Evolutionary conservation across 352 stramenopile species (phyloP), one percentile per base, ranked within the genome.

Genomic region (Globisporangium abappressorium): DNA sequence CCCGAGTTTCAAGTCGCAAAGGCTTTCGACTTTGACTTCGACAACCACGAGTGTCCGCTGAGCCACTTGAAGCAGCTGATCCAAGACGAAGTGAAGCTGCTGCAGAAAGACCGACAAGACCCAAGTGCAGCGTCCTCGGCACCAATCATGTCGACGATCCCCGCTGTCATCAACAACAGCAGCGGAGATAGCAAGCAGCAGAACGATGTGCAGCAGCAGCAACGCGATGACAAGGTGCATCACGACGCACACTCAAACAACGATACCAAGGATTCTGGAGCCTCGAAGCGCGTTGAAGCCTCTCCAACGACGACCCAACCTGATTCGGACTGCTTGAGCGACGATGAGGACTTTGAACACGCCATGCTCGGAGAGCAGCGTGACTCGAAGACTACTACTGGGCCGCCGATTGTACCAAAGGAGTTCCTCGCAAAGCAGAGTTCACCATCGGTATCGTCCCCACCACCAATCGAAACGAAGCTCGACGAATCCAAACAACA

Each of bases 1-100:
- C 78, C 81, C 12, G 78, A 77, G 62, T 94, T 92, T 65, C 68
- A 81, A 11, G 82, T 93, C 3, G 75, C 81, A 18, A 82, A 84
- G 22, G 71, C 78, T 22, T 93, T 93, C 61, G 85, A 93, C 73
- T 95, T 95, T 65, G 87, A 93, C 46, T 94, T 95, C 71, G 87
- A 95, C 69, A 81, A 91, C 22, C 77, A 90, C 2, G 80, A 92
- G 24, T 87, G 87, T 62, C 62, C 81, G 14, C 70, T 95, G 46
- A 38, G 36, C 5, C 78, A 88, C 49, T 64, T 95, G 47, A 81
- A 87, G 41, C 78, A 79, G 54, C 71, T 95, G 3, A 94, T 95
- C 65, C 85, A 94, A 15, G 84, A 83, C 33, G 87, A 95, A 65
- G 85, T 95, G 33, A 79, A 84, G 59, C 58, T 91, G 30, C 70